A percentile compares a stretch with the other conserved stretches of the same genome.
These are phyloP conservation scores for Rubia peregrina DNA, from an alignment of 305 asterid species.

Conservation along the genomic window DNA sequence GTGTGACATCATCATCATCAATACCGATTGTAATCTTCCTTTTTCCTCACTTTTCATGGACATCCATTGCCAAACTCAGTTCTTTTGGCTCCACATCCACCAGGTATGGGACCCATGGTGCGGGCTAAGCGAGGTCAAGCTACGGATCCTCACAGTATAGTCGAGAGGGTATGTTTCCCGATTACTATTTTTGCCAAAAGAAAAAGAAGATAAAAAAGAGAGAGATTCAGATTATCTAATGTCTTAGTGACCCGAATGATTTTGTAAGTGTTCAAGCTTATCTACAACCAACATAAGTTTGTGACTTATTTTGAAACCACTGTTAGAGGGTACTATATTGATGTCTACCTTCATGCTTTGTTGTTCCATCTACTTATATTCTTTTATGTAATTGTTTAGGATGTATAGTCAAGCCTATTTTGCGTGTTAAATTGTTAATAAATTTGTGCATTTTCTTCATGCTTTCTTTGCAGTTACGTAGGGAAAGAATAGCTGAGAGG, in stretches of 20 bases:
- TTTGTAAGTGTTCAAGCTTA: background rate
- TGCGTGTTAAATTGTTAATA: background rate
- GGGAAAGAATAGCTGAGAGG: conserved; percentile 95
- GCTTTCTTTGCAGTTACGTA: conserved; percentile 48
- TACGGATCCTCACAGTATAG: conserved; percentile 96
- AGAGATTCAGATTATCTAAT: background rate
- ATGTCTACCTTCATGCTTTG: background rate
- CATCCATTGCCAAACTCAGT: conserved; percentile 53
- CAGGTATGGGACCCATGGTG: conserved; percentile 77
- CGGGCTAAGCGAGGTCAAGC: conserved; percentile 97
- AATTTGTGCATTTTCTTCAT: conserved; percentile 4
- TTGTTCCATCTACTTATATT: background rate
- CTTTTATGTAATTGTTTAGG: background rate
- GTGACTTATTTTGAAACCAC: background rate
- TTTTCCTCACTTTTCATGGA: conserved; percentile 63
- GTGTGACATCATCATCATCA: background rate
- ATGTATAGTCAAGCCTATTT: background rate
- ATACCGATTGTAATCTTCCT: background rate
- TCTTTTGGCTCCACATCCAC: conserved; percentile 64
- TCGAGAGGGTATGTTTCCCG: conserved; percentile 65
- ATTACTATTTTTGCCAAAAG: background rate
- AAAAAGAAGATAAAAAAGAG: background rate
- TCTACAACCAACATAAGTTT: background rate
- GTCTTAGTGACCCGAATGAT: conserved; percentile 3
- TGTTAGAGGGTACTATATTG: background rate